Conservation (phyloP, 2,329 filamentous ascomycete species). For the Fusarium xylarioides region DNA sequence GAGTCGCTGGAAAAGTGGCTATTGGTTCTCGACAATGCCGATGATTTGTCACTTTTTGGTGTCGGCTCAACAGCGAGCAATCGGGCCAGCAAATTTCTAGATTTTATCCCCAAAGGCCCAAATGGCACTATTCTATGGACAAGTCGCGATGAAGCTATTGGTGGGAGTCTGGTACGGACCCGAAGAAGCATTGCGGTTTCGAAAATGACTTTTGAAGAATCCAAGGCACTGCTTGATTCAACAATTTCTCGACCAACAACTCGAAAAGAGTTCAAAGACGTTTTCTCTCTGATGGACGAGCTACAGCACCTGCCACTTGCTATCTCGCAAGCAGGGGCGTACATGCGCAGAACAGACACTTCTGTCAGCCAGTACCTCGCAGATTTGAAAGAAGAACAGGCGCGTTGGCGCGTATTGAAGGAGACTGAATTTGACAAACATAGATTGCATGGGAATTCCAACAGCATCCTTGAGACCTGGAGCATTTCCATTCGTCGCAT, state of each 20-base stretch:
- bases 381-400: too few relatives aligned
- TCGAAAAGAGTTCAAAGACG: too few relatives aligned
- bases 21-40: slow-evolving; percentile 48
- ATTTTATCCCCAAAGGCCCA: slow-evolving; percentile 33
- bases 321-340: too few relatives aligned
- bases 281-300: too few relatives aligned
- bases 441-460: too few relatives aligned
- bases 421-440: too few relatives aligned
- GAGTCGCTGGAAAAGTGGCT: slow-evolving; percentile 40
- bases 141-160: slow-evolving; percentile 44
- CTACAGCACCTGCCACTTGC: too few relatives aligned
- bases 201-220: slow-evolving; percentile 36
- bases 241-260: not conserved
- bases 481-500: too few relatives aligned
- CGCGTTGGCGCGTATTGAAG: too few relatives aligned
- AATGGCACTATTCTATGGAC: slow-evolving; percentile 46
- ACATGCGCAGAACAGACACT: too few relatives aligned
- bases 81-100: not conserved
- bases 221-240: slow-evolving; percentile 4
- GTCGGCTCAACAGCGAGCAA: not conserved
- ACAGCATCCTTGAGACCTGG: too few relatives aligned
- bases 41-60: slow-evolving; percentile 45
- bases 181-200: slow-evolving; percentile 36
- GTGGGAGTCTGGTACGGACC: slow-evolving; percentile 37
- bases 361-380: too few relatives aligned